Conservation (phyloP, 768 basidiomycete genomes). For the Fomitopsis serialis region DNA sequence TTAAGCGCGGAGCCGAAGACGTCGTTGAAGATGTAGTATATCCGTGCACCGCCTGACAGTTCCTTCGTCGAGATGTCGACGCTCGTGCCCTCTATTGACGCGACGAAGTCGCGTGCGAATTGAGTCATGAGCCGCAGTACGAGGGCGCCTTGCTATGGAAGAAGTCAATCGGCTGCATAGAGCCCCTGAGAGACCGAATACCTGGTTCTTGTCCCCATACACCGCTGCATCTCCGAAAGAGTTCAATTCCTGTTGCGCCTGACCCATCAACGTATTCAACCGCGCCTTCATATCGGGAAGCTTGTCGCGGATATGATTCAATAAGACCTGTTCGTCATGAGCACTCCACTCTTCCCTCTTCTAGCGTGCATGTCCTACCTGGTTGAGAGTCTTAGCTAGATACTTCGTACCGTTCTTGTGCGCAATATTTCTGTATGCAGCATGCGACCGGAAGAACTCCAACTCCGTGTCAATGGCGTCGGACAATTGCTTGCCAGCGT, state of each 20-base stretch:
- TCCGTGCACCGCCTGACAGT: constrained; percentile 93
- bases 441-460: constrained; percentile 88
- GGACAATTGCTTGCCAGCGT: constrained; percentile 73
- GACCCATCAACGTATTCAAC: constrained; percentile 96
- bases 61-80: constrained; percentile 97
- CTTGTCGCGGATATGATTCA: constrained; percentile 98
- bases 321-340: constrained; percentile 55
- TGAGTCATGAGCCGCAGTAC: constrained; percentile 97
- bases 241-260: constrained; percentile 96
- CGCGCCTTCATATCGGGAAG: constrained; percentile 99
- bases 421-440: constrained; percentile 91
- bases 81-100: constrained; percentile 96
- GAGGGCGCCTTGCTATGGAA: constrained; percentile 70
- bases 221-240: constrained; percentile 92
- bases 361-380: constrained; percentile 43
- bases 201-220: constrained; percentile 88
- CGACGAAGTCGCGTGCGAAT: constrained; percentile 94
- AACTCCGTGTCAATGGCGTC: constrained; percentile 82
- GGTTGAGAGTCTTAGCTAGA: constrained; percentile 88
- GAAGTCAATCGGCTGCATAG: background rate
- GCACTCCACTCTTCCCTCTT: background rate
- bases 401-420: constrained; percentile 98
- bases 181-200: constrained; percentile 20
- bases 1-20: constrained; percentile 91
- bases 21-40: constrained; percentile 99